Evolutionary conservation across 768 basidiomycete genomes (phyloP).

Genomic region (Collybia sp.): DNA sequence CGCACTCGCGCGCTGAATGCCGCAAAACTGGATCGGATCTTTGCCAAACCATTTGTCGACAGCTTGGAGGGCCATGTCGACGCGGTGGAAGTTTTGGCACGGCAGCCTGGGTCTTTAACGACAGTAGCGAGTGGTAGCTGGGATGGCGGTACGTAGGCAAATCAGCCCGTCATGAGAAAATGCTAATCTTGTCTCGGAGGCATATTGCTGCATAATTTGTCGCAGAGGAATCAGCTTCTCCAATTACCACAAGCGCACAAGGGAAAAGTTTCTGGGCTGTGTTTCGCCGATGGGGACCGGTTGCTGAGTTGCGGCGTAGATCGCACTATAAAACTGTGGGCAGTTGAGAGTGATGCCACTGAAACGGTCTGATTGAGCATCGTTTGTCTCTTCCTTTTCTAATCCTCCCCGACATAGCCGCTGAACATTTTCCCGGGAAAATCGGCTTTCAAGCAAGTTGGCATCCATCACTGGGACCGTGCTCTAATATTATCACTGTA

Average conservation of each 20-base stretch:
- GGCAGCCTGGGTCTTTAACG: conserved; percentile 67
- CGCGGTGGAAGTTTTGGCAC: conserved; percentile 83
- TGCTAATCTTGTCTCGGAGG: conserved; percentile 38
- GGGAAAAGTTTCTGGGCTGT: conserved; percentile 80
- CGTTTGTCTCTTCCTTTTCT: too few species aligned
- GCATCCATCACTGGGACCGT: background rate
- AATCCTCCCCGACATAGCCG: conserved; percentile 38
- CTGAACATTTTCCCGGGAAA: conserved; percentile 80
- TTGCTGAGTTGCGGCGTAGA: conserved; percentile 82
- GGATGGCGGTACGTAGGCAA: conserved; percentile 76
- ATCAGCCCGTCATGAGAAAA: background rate
- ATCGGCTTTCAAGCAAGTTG: conserved; percentile 80
- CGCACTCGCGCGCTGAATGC: conserved; percentile 92
- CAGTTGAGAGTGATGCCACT: conserved; percentile 27
- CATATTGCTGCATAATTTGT: conserved; percentile 81
- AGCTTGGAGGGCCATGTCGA: conserved; percentile 91
- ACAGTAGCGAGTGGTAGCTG: conserved; percentile 89
- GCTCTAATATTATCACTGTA: conserved; percentile 23
- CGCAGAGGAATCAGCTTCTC: conserved; percentile 46
- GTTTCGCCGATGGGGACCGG: conserved; percentile 60
- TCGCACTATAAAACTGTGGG: conserved; percentile 80
- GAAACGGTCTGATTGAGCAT: conserved; percentile 27
- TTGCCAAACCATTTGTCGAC: conserved; percentile 94
- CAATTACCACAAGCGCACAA: conserved; percentile 73
- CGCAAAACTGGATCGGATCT: conserved; percentile 94